Evolutionary conservation across 257 asterid species (phyloP).

Genomic region (Solanum phureja): DNA sequence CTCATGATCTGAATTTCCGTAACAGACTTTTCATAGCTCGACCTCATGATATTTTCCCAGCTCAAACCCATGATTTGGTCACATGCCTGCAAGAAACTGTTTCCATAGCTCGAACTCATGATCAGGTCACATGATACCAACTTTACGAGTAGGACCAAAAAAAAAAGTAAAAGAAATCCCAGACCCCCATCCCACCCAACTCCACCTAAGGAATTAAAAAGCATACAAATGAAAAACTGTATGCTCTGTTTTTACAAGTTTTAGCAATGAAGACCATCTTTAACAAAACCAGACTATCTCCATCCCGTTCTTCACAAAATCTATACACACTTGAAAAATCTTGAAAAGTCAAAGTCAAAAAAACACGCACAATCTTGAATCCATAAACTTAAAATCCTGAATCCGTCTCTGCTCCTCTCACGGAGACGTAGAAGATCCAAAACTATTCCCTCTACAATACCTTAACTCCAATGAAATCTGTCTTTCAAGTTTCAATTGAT

Average conservation of each 20-base stretch:
- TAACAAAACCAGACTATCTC: not conserved
- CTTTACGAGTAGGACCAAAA: not conserved
- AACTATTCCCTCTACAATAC: constrained; percentile 54
- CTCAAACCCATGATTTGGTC: not conserved
- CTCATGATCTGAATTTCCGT: too few relatives aligned
- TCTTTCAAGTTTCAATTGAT: constrained; percentile 61
- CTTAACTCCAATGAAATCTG: constrained; percentile 66
- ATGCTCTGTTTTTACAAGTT: not conserved
- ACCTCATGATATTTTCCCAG: not conserved
- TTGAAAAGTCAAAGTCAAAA: not conserved
- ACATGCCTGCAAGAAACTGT: rapidly evolving
- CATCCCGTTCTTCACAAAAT: not conserved
- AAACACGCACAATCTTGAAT: not conserved
- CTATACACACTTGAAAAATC: not conserved
- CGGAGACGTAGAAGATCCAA: constrained; percentile 37
- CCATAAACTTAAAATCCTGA: not conserved
- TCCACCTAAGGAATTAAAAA: not conserved
- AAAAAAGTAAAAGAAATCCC: not conserved
- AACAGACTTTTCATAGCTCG: too few relatives aligned
- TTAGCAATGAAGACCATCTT: not conserved
- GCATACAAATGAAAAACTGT: not conserved
- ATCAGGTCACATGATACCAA: not conserved
- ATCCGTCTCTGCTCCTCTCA: constrained; percentile 1
- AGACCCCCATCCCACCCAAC: not conserved
- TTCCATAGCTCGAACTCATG: not conserved